Conservation (phyloP, 768 basidiomycete species). For the Amanita molliuscula region DNA sequence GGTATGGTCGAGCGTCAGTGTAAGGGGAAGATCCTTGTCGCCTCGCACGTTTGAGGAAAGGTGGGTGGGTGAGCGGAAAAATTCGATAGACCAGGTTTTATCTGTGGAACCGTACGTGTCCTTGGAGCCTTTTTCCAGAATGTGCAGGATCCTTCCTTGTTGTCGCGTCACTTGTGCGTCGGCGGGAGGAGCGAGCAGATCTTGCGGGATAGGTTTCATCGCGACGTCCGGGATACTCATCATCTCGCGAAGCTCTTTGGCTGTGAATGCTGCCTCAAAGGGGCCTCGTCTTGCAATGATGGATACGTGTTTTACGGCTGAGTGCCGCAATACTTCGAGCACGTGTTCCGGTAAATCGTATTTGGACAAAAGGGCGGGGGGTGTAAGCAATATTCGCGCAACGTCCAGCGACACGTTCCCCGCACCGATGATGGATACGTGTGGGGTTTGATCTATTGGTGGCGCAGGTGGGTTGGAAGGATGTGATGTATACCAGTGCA, state of each 20-base stretch:
- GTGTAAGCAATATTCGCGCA: conserved; percentile 79
- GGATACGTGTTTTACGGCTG: conserved; percentile 63
- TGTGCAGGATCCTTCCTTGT: conserved; percentile 54
- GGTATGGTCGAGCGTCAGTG: conserved; percentile 53
- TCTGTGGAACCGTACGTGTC: conserved; percentile 33
- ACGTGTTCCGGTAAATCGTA: conserved; percentile 78
- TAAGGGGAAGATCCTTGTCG: conserved; percentile 10
- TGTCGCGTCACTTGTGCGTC: conserved; percentile 36
- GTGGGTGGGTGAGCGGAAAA: conserved; percentile 62
- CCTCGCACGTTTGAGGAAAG: conserved; percentile 17
- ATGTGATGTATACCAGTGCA: conserved; percentile 96
- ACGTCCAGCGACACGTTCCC: conserved; percentile 94
- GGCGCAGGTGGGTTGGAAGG: conserved; percentile 55
- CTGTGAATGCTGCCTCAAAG: conserved; percentile 81
- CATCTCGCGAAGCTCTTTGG: conserved; percentile 90
- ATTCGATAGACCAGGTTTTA: conserved; percentile 76
- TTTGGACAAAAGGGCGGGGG: conserved; percentile 44
- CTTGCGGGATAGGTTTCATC: conserved; percentile 50
- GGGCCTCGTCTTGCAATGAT: conserved; percentile 85
- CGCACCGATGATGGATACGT: conserved; percentile 84
- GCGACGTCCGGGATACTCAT: conserved; percentile 51
- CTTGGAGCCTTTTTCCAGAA: conserved; percentile 57
- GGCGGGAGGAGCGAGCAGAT: conserved; percentile 25
- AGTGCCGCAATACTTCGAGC: conserved; percentile 52
- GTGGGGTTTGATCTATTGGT: conserved; percentile 49